Conservation (phyloP, 192 early-diverging fungal genomes). For the Dimargaris verticillata region DNA sequence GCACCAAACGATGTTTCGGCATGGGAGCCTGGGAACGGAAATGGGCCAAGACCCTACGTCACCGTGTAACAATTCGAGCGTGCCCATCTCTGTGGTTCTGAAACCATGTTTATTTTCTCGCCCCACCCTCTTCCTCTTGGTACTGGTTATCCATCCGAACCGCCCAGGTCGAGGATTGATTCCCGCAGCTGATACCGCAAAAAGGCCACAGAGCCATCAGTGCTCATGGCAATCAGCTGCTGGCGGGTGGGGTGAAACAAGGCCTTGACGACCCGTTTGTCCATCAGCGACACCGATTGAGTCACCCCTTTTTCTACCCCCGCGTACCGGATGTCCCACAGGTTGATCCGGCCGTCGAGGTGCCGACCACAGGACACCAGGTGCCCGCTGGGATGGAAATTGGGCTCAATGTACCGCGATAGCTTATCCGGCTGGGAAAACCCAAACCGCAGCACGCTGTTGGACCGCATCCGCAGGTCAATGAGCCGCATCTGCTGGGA, state of each 20-base stretch:
- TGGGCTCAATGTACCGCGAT: not conserved
- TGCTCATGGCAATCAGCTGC: not conserved
- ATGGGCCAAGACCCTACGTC: too few relatives aligned
- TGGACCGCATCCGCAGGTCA: not conserved
- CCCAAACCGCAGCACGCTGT: constrained; percentile 1
- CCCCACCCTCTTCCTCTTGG: too few relatives aligned
- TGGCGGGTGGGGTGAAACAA: not conserved
- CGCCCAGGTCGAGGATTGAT: too few relatives aligned
- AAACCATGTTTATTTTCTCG: too few relatives aligned
- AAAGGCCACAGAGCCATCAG: not conserved
- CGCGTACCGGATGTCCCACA: constrained; percentile 7
- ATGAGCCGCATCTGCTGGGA: not conserved
- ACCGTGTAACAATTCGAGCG: too few relatives aligned
- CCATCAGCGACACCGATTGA: not conserved
- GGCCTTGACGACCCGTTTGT: not conserved
- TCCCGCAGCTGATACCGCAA: constrained; percentile 4
- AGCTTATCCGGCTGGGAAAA: not conserved
- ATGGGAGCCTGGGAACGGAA: too few relatives aligned
- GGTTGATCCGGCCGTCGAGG: not conserved
- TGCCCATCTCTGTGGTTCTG: too few relatives aligned
- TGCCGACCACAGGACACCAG: constrained; percentile 6
- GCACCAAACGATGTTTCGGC: too few relatives aligned
- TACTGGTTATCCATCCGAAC: too few relatives aligned
- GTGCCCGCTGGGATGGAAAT: not conserved
- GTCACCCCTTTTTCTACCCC: not conserved